Base-by-base conservation (phyloP, 2,329 filamentous ascomycete species). In the Alternaria gansuensis region DNA sequence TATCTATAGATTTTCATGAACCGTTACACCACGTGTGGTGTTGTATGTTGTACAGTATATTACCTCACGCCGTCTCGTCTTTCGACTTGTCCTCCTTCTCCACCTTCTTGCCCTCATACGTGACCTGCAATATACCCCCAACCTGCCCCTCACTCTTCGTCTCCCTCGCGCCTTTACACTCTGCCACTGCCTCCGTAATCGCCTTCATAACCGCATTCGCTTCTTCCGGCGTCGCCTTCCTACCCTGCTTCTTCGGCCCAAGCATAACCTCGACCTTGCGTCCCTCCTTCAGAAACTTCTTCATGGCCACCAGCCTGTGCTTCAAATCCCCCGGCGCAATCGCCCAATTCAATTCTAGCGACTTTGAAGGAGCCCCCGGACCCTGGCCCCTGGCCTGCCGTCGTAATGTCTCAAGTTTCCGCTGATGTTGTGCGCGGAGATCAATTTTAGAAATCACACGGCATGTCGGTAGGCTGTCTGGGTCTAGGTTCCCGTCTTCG, bases 341-440 rank as follows among this genome's bases (percentile, higher is more conserved):
- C 33, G 89, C 88, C 93, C 93, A 98, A 76, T 92, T 94, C 68
- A 98, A 69, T 79, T 97, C 93, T n/a, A 97, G 77, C 73, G 89
- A 89, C 80, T 97, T 97, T 14, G 77, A 73, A 64, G 81, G 39
- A 11, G 63, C 63, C 4, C 60, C 68, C 5, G 64, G 52, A 10
- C 62, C 54, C 34, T 62, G 54, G 2, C 69, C 68, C 36, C 67
- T 82, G 34, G 79, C 70, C 21, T 72, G 67, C 58, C 80, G 78
- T 44, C 81, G 80, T 52, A 75, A 79, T 64, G 73, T 60, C 3
- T 76, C 81, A 67, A 78, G 77, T 62, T 80, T 79, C 64, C 78
- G 80, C 60, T 82, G 77, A 61, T 82, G 82, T 64, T 81, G 77
- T 59, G 79, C 77, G 52, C 74, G 76, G 54, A 81, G 77, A 54